Evolutionary conservation across 106 monocot species (phyloP).

Genomic region (Dioscorea dumetorum): DNA sequence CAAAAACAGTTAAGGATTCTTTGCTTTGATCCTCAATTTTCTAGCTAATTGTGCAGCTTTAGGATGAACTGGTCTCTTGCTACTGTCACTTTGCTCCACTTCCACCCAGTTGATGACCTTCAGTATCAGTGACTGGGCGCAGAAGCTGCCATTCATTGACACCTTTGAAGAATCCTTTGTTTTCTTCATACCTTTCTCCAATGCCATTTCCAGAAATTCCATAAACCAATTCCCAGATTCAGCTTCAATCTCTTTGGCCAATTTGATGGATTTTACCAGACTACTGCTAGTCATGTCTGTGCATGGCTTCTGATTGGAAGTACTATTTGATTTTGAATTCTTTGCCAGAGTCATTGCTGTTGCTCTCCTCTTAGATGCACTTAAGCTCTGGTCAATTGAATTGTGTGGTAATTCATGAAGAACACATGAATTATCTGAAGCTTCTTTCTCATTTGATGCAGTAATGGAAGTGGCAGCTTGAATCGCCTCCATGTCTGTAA

Average conservation of each 20-base stretch:
- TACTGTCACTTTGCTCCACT: slow-evolving; percentile 58
- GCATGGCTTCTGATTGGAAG: slow-evolving; percentile 8
- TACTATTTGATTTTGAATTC: slow-evolving; percentile 3
- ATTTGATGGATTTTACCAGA: slow-evolving; percentile 33
- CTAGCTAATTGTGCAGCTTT: slow-evolving; percentile 53
- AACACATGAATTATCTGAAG: slow-evolving; percentile 16
- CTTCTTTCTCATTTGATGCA: slow-evolving; percentile 2
- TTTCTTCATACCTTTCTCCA: slow-evolving; percentile 56
- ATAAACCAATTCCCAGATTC: slow-evolving; percentile 90
- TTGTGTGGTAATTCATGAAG: slow-evolving; percentile 60
- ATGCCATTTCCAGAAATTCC: slow-evolving; percentile 66
- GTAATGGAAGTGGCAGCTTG: slow-evolving; percentile 35
- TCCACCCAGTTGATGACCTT: slow-evolving; percentile 93
- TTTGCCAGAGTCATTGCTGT: slow-evolving; percentile 1
- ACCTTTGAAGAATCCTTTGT: background rate
- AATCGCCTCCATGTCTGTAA: slow-evolving; percentile 47
- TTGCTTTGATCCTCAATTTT: slow-evolving; percentile 53
- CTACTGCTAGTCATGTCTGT: background rate
- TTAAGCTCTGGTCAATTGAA: slow-evolving; percentile 2
- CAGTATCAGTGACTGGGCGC: slow-evolving; percentile 60
- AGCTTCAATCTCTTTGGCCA: slow-evolving; percentile 53
- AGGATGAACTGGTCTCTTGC: slow-evolving; percentile 59
- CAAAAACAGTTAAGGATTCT: slow-evolving; percentile 37
- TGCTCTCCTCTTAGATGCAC: slow-evolving; percentile 23
- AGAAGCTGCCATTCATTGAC: background rate